Evolutionary conservation across 2,329 filamentous ascomycete species (phyloP), one percentile per base, ranked within the genome.

Genomic region (Eurotiales sp.): DNA sequence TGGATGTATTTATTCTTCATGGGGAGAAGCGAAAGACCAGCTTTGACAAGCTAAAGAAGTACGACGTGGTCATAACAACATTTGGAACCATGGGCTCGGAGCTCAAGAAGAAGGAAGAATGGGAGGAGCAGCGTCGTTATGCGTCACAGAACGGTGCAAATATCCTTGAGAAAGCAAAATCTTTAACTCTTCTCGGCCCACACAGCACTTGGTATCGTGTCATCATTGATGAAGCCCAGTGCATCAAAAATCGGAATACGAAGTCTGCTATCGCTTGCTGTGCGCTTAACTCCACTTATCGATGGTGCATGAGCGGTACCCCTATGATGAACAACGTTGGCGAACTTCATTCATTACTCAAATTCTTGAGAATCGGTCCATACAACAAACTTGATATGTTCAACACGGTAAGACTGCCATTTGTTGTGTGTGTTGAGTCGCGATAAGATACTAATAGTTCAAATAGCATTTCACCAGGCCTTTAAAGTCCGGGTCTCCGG

Each of bases 301-400:
- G 88, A 43, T 84, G 88, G 73, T 90, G 86, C 62, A 79, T 92
- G 66, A 89, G 85, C 29, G 88, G 88, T 22, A 93, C 88, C 0
- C 88, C 88, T 0, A 90, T 92, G 86, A 93, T 93, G 86, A 96
- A 96, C 60, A 83, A 79, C 11, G 82, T 92, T 2, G 75, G 81
- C 21, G 91, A 96, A 60, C 75, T 95, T 3, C 90, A 82, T 61
- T 87, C 89, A 0, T 72, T 95, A 17, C 76, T 96, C 40, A 79
- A 81, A 2, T 96, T 95, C 61, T 75, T 95, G 14, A 77, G 78
- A 2, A 91, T 95, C 62, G 78, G 78, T 54, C 90, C 89, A 2
- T 95, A 93, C 66, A 81, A 80, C 59, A 74, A 80, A 12, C 80
- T 79, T 71, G 72, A 79, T 0, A 71, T 73, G 19, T 95, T 95